Conservation (phyloP, 176 grass and related monocot species). For the Zoysia pacifica region DNA sequence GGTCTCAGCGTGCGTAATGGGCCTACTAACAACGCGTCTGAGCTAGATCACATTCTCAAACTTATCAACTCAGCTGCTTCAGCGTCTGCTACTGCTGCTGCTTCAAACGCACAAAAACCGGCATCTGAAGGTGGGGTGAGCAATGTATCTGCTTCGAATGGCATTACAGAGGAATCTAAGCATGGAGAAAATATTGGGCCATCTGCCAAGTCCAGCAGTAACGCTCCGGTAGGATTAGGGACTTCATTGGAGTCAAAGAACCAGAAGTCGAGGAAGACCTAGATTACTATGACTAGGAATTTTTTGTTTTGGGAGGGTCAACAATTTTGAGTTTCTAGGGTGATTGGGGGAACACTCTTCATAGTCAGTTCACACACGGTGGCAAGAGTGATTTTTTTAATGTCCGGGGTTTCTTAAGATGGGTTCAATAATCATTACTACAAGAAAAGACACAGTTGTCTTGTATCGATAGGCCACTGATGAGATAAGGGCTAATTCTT, state of each 20-base stretch:
- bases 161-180: conserved; percentile 9
- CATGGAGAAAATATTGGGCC: conserved; percentile 22
- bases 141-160: conserved; percentile 44
- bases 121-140: conserved; percentile 16
- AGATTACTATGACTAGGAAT: background rate
- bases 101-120: conserved; percentile 25
- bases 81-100: background rate
- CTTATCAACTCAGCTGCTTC: conserved; percentile 57
- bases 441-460: conserved; percentile 28
- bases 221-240: conserved; percentile 77
- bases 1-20: conserved; percentile 70
- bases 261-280: conserved; percentile 67
- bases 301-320: background rate
- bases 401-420: conserved; percentile 12
- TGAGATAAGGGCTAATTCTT: conserved; percentile 29
- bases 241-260: conserved; percentile 78
- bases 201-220: conserved; percentile 24
- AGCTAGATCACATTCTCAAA: conserved; percentile 63
- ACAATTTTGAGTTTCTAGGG: conserved; percentile 45
- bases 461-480: conserved; percentile 25
- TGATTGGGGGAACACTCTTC: background rate
- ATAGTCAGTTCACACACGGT: conserved; percentile 41
- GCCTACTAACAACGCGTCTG: conserved; percentile 26
- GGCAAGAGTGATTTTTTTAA: conserved; percentile 35
- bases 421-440: conserved; percentile 44